Base-by-base conservation (phyloP, 768 basidiomycete species). In the Porpolomopsis calyptriformis region DNA sequence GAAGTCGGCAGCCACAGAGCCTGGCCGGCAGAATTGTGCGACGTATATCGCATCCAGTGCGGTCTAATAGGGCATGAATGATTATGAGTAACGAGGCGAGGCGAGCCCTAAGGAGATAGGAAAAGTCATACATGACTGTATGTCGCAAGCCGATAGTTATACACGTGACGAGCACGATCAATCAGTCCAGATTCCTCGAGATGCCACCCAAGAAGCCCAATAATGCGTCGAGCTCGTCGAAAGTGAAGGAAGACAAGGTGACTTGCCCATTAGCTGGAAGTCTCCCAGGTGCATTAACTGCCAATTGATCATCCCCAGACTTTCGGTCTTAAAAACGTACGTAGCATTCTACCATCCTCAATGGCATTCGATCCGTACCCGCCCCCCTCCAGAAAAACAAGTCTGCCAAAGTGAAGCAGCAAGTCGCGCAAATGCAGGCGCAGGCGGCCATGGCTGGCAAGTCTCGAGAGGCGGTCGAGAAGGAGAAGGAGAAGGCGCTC, bases 321-420 rank as follows among this genome's bases (percentile, higher is more conserved):
- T 44, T 89, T 89, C 65, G 87, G 86, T 43, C 65, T 89, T 77
- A 89, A 89, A 73, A 88, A 89, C 64, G 86, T 86, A 51, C 53
- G 81, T 45, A 37, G 12, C 20, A 5, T 9, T 46, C 49, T 40
- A 33, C 37, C 40, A 7, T 43, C 39, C 39, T 25, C 38, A 49
- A n/a, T 47, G 24, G 47, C 41, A 37, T 29, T 39, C 24, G 9
- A 36, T 26, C 42, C 43, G 29, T 47, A 18, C 8, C 20, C 45
- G 27, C n/a, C 26, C 31, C 19, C 4, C 9, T 35, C 10, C 22
- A 88, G 85, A 93, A 92, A 88, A 92, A 91, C 61, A 92, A 90
- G 69, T 93, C 91, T 2, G 67, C 88, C 56, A 96, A 85, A 64
- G 93, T 93, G 22, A 85, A 97, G 70, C 79, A 84, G 54, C 75